Evolutionary conservation across 495 filamentous ascomycete species (phyloP), one percentile per base, ranked within the genome.

Genomic region (Antarctomyces pellizariae): DNA sequence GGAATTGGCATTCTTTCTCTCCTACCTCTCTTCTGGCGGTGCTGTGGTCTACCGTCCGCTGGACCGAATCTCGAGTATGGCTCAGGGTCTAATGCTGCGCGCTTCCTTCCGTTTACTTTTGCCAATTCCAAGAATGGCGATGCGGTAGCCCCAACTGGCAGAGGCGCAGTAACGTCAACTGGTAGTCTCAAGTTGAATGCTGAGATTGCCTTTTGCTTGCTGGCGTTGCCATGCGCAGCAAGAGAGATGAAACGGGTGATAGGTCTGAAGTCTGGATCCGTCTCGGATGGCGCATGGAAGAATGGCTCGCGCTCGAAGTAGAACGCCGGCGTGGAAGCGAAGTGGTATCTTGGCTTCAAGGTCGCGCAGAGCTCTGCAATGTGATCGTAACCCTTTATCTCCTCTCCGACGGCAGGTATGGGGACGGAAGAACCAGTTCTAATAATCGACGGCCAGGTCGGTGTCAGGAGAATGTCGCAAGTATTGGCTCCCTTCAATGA

Each of bases 301-400:
- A 92, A 95, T 0, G 86, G 83, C 44, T 92, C 86, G 11, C 86
- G 67, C 50, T 93, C 84, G 38, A 67, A 93, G 51, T 74, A 84
- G 38, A 67, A 57, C 5, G 53, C 42, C 5, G 62, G 56, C 0
- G 78, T 73, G 7, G 62, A 48, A 8, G 74, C 65, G 45, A 97
- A 72, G 48, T 93, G 83, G 42, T 97, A 97, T 12, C 75, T 62
- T 7, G 86, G 86, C 36, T 76, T 79, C 5, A 92, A 42, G 1
- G 66, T 54, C 5, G 60, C 53, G 44, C 70, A 79, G 12, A 97
- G 57, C 25, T 86, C 76, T 4, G 79, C 61, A 14, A 82, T 52
- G 55, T 42, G 50, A 48, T 43, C 43, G 41, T 38, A 18, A 36
- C 40, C 26, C 43, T 33, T 3, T n/a, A 64, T 45, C 10, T 45